phyloP scores from a whole-genome alignment of 1,139 yeast genomes.

The Taphrina confusa region DNA sequence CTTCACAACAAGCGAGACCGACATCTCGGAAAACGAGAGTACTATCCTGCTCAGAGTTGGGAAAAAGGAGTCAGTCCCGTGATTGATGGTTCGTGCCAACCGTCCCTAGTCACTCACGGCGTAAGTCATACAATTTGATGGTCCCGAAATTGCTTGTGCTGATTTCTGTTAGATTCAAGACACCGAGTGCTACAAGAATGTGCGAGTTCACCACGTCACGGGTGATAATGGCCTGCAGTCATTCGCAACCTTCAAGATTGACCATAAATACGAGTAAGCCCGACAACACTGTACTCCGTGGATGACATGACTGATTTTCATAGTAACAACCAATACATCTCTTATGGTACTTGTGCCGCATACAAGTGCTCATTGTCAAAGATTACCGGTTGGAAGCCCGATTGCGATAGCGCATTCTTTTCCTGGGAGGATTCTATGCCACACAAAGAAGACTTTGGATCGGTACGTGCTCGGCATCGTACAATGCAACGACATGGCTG shows the following conservation, averaged over 20 bases:
- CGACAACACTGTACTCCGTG: neutral
- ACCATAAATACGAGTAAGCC: neutral
- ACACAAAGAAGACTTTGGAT: conserved; percentile 7
- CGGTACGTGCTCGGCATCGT: no score
- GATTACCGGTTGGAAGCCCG: neutral
- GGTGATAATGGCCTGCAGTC: neutral
- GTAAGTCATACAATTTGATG: neutral
- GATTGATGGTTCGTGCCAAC: neutral
- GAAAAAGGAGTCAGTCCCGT: neutral
- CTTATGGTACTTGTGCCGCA: conserved; percentile 4
- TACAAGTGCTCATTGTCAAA: conserved; percentile 1
- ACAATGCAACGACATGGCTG: no score
- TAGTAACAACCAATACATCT: conserved; percentile 12
- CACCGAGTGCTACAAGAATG: conserved; percentile 16
- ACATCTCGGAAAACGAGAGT: conserved; percentile 2
- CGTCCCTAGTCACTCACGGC: neutral
- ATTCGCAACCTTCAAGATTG: conserved; percentile 7
- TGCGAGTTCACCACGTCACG: conserved; percentile 5
- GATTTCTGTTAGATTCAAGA: conserved; percentile 3
- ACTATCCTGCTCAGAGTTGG: conserved; percentile 6
- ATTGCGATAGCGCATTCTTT: conserved; percentile 1
- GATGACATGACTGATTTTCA: neutral
- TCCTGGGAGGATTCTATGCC: neutral
- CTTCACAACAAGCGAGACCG: neutral
- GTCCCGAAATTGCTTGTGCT: neutral